A percentile compares a stretch with the other conserved stretches of the same genome.
phyloP scores from a whole-genome alignment of 257 asterid species.

The Solanum ossicruentum region DNA sequence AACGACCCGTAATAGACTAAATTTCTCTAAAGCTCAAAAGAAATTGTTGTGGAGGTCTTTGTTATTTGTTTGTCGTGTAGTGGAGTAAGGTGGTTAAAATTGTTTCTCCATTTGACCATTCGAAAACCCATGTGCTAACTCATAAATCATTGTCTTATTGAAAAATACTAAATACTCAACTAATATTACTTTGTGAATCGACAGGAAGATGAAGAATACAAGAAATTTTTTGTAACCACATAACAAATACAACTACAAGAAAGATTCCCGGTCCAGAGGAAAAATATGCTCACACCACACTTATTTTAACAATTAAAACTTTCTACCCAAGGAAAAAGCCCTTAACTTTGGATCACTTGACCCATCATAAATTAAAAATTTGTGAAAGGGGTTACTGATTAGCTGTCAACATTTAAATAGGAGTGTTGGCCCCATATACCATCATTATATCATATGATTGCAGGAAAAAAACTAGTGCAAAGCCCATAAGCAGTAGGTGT shows the following conservation, averaged over 20 bases:
- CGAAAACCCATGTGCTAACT: neutral
- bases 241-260: neutral
- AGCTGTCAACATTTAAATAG: conserved; percentile 10
- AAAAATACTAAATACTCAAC: neutral
- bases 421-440: conserved; percentile 5
- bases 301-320: no score
- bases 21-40: neutral
- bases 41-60: neutral
- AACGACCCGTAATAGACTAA: neutral
- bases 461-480: neutral
- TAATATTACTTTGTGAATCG: neutral
- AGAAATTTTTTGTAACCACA: neutral
- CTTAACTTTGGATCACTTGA: neutral
- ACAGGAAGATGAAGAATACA: neutral
- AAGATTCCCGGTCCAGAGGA: neutral
- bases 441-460: conserved; percentile 2
- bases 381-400: neutral
- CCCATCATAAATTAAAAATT: neutral
- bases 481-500: neutral
- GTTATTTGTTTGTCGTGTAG: neutral
- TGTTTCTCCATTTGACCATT: neutral
- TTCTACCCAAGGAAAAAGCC: neutral
- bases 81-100: neutral
- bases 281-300: neutral
- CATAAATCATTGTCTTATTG: neutral